Evolutionary conservation across 345 rosid genomes (phyloP), one percentile per base, ranked within the genome.

Genomic region (Citrus inodora): DNA sequence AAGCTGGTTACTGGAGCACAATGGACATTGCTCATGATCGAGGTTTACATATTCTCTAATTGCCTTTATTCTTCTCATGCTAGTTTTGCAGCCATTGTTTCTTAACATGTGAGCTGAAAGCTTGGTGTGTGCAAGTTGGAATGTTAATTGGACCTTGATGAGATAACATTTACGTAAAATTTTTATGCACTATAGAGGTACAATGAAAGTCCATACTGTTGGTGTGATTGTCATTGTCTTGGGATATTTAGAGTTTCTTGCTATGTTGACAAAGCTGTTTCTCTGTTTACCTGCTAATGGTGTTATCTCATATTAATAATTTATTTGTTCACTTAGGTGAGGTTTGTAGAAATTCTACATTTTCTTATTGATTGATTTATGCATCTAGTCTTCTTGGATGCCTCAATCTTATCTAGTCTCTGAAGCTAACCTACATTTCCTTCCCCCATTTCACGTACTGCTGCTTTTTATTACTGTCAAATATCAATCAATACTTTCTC

Each of bases 11-110:
- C 79, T 94, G 95, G 98, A 94, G 81, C 89, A 92, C 98, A 71
- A 96, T 96, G 99, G 99, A 96, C 76, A 94, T 96, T 62, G 99
- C 99, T 24, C 99, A 96, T 73, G 98, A 96, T 85, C 89, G 98
- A 92, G 99, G 99, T 96, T 77, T 78, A 69, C 80, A 60, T 75
- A 38, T 83, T n/a, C 30, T 83, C 67, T 58, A 37, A 51, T 56
- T 37, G 67, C 73, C 38, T 40, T 9, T 30, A 5, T 71, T 70
- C 13, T 32, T 11, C 42, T 11, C 4, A 74, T 78, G 68, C 71
- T 80, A 25, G 28, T 62, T 53, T 46, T 55, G 25, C 74, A 13
- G n/a, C 33, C 53, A 69, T 72, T 37, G 53, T 48, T 17, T 69
- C 8, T 55, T 14, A 62, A 48, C 37, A n/a, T n/a, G 46, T 75